Evolutionary conservation across 805 yeast genomes (phyloP), one percentile per base, ranked within the genome.

Genomic region (Candida peoriensis): DNA sequence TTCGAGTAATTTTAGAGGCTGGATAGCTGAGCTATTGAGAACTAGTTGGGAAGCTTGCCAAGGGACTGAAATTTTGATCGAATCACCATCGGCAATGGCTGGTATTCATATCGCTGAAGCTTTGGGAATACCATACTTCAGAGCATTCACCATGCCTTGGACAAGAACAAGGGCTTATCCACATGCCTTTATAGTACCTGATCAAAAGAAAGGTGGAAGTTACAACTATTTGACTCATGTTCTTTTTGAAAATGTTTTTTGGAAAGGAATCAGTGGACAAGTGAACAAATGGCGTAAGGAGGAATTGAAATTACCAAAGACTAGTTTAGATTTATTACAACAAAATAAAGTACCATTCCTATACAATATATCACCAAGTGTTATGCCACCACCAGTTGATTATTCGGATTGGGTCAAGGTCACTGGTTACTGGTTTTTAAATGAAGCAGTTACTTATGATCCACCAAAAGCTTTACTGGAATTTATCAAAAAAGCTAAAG

Each of bases 71-170:
- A 72, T 90, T 14, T 64, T 90, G 41, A 85, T 90, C 38, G 97
- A 90, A 55, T 83, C 95, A n/a, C 97, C 97, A 0, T 82, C 95
- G 2, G 90, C 96, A 0, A 88, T 90, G 89, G 89, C 83, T 12
- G 97, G 97, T 8, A 74, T 89, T 30, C 97, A 90, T 50, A 84
- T 90, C 38, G 96, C 97, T 4, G 97, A 90, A 56, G 95, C 94
- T 1, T 60, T 90, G 38, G 75, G 78, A 15, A 82, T 90, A 37
- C 95, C 97, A 0, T 90, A 90, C 55, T 83, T 85, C 64, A 69
- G 97, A 49, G 97, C 97, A 0, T 90, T 90, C 55, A 90, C 97
- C 0, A 90, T 90, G 97, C 97, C 97, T 0, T 90, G 97, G 97
- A 86, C 97, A 0, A 64, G 95, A 41, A 89, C 97, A 1, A 70